Evolutionary conservation across 176 grass and related monocot species (phyloP).

Genomic region (Rhynchospora pubera): DNA sequence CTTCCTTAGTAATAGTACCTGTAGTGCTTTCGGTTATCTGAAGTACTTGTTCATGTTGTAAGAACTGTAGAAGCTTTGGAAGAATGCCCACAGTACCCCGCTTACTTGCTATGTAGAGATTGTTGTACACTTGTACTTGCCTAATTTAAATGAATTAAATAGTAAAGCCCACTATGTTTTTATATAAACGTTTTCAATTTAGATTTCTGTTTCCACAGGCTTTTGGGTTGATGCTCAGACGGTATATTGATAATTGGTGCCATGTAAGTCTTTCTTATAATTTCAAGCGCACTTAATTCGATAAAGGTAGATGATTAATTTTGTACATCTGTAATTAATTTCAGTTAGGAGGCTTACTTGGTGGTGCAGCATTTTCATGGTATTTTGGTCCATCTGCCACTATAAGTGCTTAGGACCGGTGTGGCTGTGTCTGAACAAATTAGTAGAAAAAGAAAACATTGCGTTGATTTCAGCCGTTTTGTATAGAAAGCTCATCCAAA

Average conservation of each 20-base stretch:
- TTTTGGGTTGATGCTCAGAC: slow-evolving; percentile 50
- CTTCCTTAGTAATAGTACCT: too few relatives aligned
- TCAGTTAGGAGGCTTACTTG: slow-evolving; percentile 82
- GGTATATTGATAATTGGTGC: slow-evolving; percentile 69
- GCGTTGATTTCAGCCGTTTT: neutral
- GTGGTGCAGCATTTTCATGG: slow-evolving; percentile 59
- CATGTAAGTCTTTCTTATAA: slow-evolving; percentile 45
- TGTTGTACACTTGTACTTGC: too few relatives aligned
- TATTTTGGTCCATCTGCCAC: neutral
- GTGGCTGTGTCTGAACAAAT: neutral
- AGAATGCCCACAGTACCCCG: too few relatives aligned
- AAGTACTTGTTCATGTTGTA: too few relatives aligned
- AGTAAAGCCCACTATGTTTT: neutral
- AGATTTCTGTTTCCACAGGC: slow-evolving; percentile 30
- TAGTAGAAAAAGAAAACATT: neutral
- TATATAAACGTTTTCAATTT: neutral
- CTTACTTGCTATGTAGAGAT: too few relatives aligned
- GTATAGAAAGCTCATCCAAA: neutral
- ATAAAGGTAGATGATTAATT: neutral
- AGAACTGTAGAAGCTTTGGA: too few relatives aligned
- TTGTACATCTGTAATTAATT: neutral
- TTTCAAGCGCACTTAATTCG: neutral
- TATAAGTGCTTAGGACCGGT: too few relatives aligned
- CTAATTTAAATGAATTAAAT: neutral
- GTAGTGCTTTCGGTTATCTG: too few relatives aligned